A percentile compares a stretch with the other conserved stretches of the same genome.
Conservation (phyloP, 2,329 filamentous ascomycete genomes). For the Monosporascus cannonballus region DNA sequence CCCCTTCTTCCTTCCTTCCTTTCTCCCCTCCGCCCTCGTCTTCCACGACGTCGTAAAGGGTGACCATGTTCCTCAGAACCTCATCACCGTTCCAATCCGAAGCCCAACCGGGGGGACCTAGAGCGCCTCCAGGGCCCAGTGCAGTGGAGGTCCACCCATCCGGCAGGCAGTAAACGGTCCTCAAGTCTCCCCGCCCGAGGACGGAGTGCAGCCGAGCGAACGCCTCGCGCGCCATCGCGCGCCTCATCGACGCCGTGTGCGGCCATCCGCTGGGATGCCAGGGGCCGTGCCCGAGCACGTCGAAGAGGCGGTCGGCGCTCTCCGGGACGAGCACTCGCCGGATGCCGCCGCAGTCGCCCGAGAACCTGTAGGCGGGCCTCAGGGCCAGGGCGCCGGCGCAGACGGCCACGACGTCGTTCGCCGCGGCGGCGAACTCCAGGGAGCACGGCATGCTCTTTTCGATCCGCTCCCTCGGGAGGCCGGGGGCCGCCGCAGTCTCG, state of each 20-base stretch:
- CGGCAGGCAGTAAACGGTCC: background rate
- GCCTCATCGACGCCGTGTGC: background rate
- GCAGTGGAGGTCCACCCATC: background rate
- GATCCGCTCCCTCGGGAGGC: no score
- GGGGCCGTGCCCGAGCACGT: background rate
- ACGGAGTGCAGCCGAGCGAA: background rate
- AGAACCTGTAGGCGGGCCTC: no score
- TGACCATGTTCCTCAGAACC: no score
- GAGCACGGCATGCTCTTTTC: background rate
- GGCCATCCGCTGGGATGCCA: background rate
- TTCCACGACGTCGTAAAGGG: no score
- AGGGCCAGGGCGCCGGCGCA: background rate
- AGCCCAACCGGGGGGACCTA: background rate
- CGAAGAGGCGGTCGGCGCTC: background rate
- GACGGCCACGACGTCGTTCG: background rate
- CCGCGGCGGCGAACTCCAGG: background rate
- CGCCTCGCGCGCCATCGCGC: background rate
- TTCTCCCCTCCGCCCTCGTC: no score
- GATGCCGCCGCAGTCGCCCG: background rate
- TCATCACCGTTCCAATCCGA: background rate
- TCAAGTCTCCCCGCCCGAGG: background rate
- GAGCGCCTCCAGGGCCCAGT: background rate
- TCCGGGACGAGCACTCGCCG: background rate
- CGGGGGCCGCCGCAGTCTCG: background rate
- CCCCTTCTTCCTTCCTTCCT: no score